Conservation (phyloP, 2,329 filamentous ascomycete genomes). For the Penicillium sp. region DNA sequence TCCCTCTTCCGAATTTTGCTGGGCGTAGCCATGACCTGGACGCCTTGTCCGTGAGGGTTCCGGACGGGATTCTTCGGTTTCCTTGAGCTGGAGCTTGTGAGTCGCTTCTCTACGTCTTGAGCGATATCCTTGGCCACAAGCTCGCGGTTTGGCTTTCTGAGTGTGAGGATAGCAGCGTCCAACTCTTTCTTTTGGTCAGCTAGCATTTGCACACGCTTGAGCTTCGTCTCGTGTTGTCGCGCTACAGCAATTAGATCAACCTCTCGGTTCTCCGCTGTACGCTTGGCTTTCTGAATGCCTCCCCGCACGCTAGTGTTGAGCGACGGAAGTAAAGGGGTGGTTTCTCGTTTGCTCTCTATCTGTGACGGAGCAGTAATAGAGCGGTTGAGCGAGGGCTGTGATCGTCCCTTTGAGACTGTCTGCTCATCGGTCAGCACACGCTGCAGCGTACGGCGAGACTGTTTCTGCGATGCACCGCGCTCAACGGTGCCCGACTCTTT, state of each 20-base stretch:
- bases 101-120: slow-evolving; percentile 46
- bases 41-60: slow-evolving; percentile 47
- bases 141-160: slow-evolving; percentile 54
- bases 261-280: slow-evolving; percentile 51
- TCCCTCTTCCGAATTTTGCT: slow-evolving; percentile 44
- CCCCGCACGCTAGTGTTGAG: slow-evolving; percentile 44
- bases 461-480: slow-evolving; percentile 32
- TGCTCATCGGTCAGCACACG: slow-evolving; percentile 54
- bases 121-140: slow-evolving; percentile 52
- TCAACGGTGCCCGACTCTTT: slow-evolving; percentile 41
- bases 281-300: slow-evolving; percentile 51
- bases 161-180: slow-evolving; percentile 52
- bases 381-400: slow-evolving; percentile 45
- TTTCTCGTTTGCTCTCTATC: slow-evolving; percentile 46
- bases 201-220: slow-evolving; percentile 51
- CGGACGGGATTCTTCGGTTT: slow-evolving; percentile 49
- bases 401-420: slow-evolving; percentile 34
- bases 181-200: slow-evolving; percentile 54
- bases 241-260: slow-evolving; percentile 53
- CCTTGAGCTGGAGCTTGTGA: slow-evolving; percentile 37
- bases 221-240: slow-evolving; percentile 51
- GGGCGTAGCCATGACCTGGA: slow-evolving; percentile 57
- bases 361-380: slow-evolving; percentile 50
- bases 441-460: slow-evolving; percentile 47
- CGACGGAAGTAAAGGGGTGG: slow-evolving; percentile 44